Conservation (phyloP, 495 filamentous ascomycete genomes). For the Aspergillus haitiensis region DNA sequence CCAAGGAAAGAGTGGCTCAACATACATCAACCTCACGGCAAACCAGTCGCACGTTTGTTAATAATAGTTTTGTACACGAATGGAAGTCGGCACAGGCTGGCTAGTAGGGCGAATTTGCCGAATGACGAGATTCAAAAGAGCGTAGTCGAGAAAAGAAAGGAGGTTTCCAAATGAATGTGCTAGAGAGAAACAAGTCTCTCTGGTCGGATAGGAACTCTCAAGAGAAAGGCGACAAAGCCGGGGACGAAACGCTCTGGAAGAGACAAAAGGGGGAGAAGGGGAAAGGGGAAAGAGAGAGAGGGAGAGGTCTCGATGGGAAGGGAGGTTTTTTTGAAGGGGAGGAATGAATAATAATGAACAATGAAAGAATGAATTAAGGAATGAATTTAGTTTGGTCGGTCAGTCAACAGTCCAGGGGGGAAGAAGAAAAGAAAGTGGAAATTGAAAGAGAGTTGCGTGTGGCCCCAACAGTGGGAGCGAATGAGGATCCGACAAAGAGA, state of each 20-base stretch:
- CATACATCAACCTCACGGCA: slow-evolving; percentile 41
- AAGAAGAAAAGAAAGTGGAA: slow-evolving; percentile 14
- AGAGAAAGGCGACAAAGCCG: slow-evolving; percentile 13
- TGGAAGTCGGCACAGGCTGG: slow-evolving; percentile 15
- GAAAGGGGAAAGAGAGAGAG: slow-evolving; percentile 28
- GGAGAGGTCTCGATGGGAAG: slow-evolving; percentile 23
- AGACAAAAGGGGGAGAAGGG: slow-evolving; percentile 20
- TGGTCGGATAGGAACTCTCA: slow-evolving; percentile 47
- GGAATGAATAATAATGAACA: slow-evolving; percentile 10
- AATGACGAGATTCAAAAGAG: slow-evolving; percentile 29
- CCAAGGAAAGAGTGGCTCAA: slow-evolving; percentile 9
- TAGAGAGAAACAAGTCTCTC: slow-evolving; percentile 48
- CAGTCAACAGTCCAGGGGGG: slow-evolving; percentile 21
- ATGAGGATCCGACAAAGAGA: slow-evolving; percentile 19
- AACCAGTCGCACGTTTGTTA: slow-evolving; percentile 35
- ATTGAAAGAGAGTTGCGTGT: slow-evolving; percentile 10
- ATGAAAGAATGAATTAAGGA: slow-evolving; percentile 6
- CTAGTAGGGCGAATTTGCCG: slow-evolving; percentile 2
- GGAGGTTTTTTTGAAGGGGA: slow-evolving; percentile 17
- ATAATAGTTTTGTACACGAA: slow-evolving; percentile 37
- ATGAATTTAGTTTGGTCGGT: slow-evolving; percentile 17
- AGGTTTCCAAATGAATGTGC: slow-evolving; percentile 46
- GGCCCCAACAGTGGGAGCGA: slow-evolving; percentile 17
- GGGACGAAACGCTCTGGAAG: slow-evolving; percentile 24
- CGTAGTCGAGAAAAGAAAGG: slow-evolving; percentile 25